Percentiles rank a stretch among this genome's conserved stretches.
These are phyloP conservation scores for Plectranthus barbatus DNA, from an alignment of 257 asterid species.

Conservation along the genomic window DNA sequence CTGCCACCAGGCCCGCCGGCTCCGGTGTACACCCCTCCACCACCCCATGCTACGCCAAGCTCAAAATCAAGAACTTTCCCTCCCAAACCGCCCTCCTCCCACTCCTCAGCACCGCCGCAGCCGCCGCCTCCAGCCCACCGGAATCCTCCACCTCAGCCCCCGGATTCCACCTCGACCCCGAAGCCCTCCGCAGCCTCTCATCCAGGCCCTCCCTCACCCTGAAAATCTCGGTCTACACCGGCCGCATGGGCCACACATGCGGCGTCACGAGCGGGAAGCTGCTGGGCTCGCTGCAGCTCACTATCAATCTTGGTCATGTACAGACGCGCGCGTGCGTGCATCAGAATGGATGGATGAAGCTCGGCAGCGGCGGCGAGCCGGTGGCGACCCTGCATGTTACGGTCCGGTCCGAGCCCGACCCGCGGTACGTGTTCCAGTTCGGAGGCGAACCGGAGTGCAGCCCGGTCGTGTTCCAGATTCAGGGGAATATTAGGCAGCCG, in stretches of 20 bases:
- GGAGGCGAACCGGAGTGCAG: slow-evolving; percentile 94
- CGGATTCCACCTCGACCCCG: slow-evolving; percentile 69
- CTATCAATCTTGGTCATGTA: slow-evolving; percentile 29
- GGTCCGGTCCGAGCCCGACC: slow-evolving; percentile 82
- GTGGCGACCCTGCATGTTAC: slow-evolving; percentile 47
- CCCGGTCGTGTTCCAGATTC: slow-evolving; percentile 82
- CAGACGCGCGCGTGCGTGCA: slow-evolving; percentile 39
- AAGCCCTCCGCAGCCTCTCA: slow-evolving; percentile 51
- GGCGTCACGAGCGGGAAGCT: slow-evolving; percentile 57
- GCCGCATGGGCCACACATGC: slow-evolving; percentile 67
- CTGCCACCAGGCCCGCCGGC: slow-evolving; percentile 44
- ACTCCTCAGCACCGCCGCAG: slow-evolving; percentile 21
- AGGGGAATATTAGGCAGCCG: slow-evolving; percentile 77
- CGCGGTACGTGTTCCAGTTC: slow-evolving; percentile 77
- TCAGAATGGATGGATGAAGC: slow-evolving; percentile 73
- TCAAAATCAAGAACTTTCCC: slow-evolving; percentile 60
- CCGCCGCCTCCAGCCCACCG: slow-evolving; percentile 26
- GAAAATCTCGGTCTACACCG: slow-evolving; percentile 53
- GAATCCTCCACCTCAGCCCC: slow-evolving; percentile 32
- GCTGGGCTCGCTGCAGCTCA: slow-evolving; percentile 41
- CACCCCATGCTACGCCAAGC: slow-evolving; percentile 73
- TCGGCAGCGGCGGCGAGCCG: slow-evolving; percentile 28
- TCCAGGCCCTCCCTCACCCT: slow-evolving; percentile 31
- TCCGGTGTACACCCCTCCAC: slow-evolving; percentile 64
- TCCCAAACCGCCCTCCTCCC: slow-evolving; percentile 68